phyloP scores from a whole-genome alignment of 306 rosid species.

The Glycyrrhiza uralensis region DNA sequence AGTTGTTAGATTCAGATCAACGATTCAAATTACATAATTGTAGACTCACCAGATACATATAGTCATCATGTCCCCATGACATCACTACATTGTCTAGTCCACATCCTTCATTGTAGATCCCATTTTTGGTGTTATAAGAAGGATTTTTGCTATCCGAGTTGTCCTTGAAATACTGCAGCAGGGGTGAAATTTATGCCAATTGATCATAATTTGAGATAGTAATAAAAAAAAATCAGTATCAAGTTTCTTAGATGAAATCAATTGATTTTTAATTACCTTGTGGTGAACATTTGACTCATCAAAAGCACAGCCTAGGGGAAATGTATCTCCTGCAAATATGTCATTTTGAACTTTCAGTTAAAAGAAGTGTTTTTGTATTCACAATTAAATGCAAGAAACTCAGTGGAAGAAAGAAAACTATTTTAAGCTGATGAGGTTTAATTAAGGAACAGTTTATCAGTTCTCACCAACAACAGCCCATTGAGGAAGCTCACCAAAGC shows the following conservation, averaged over 20 bases:
- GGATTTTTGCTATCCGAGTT: neutral
- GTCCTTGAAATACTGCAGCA: too few species aligned
- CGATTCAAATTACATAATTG: too few species aligned
- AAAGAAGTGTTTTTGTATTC: neutral
- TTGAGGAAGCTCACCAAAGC: neutral
- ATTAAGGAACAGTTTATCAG: too few species aligned
- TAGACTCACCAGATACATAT: too few species aligned
- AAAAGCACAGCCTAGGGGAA: slow-evolving; percentile 74
- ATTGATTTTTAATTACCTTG: slow-evolving; percentile 45
- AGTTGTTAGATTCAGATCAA: too few species aligned
- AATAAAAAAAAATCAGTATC: neutral
- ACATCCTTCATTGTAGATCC: neutral
- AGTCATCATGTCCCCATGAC: neutral
- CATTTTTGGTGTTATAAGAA: neutral
- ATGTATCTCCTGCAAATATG: slow-evolving; percentile 56
- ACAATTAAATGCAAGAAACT: neutral
- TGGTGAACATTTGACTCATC: slow-evolving; percentile 59
- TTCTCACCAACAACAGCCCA: neutral
- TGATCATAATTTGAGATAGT: neutral
- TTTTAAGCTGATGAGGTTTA: neutral
- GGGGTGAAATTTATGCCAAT: neutral
- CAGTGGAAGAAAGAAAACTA: neutral
- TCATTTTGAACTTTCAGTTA: neutral
- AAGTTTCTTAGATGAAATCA: neutral
- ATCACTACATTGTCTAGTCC: neutral